Base-by-base conservation (phyloP, 306 rosid species). In the Cajanus cajan region DNA sequence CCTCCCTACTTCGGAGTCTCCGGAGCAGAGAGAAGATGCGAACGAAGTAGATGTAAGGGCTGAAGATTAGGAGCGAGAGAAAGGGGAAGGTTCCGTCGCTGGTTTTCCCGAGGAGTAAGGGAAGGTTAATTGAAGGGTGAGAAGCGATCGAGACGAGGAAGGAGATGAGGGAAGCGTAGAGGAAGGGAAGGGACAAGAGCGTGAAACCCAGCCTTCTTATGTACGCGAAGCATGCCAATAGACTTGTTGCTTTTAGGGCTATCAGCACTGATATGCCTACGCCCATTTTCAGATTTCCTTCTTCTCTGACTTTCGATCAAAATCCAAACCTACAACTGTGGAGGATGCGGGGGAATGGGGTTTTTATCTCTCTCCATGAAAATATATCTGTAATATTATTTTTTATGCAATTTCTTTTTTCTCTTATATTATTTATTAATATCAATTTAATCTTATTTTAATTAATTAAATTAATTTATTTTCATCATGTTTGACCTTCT, bases 61-160 rank as follows among this genome's bases (percentile, higher is more conserved):
- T 78, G 85, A 92, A 94, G 41, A 94, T 86, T 2, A 95, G 2
- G 13, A 65, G 61, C 0, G 97, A 77, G 84, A 87, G 63, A 44
- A 90, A 80, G 0, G 98, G 96, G 76, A 95, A 95, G 21, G 71
- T 79, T 16, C 98, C 98, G 21, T 95, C 98, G 21, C 87, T 2
- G 63, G 13, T 83, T 84, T 95, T 92, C 10, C 96, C 97, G 19
- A 95, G 58, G 33, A 92, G 91, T 63, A 91, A 14, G 4, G 98
- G 98, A 72, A 92, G 94, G 83, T 92, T 77, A 28, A 95, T 78
- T 5, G 87, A 84, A 4, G 97, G 96, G 57, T 72, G 90, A 28
- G 98, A 86, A 40, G 97, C 97, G 16, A 90, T 22, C n/a, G 97
- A 89, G 36, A 94, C 86, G 16, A 92, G 43, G 6, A 85, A 48